phyloP scores from a whole-genome alignment of 345 rosid species.

The Populus deltoides region DNA sequence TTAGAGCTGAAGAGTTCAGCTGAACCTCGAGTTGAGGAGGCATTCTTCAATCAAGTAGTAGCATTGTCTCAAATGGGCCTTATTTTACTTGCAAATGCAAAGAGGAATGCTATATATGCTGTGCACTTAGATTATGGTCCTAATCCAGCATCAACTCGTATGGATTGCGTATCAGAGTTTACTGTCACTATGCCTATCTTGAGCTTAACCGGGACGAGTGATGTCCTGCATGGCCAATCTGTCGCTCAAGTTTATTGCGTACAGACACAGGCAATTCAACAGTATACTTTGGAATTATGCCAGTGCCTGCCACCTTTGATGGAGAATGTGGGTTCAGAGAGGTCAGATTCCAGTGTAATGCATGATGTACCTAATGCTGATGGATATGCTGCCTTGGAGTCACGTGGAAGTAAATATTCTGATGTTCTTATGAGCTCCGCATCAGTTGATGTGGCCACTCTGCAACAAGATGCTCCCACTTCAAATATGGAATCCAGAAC shows the following conservation, averaged over 20 bases:
- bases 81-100: slow-evolving; percentile 80
- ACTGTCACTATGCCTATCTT: slow-evolving; percentile 89
- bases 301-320: slow-evolving; percentile 71
- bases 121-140: slow-evolving; percentile 80
- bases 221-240: slow-evolving; percentile 51
- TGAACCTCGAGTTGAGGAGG: slow-evolving; percentile 53
- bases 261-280: slow-evolving; percentile 91
- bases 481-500: slow-evolving; percentile 40
- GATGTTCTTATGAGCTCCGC: slow-evolving; percentile 40
- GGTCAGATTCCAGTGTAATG: slow-evolving; percentile 45
- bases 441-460: slow-evolving; percentile 33
- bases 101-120: slow-evolving; percentile 78
- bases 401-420: slow-evolving; percentile 35
- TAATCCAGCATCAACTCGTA: slow-evolving; percentile 59
- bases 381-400: slow-evolving; percentile 37
- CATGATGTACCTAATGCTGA: slow-evolving; percentile 39
- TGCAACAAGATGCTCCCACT: slow-evolving; percentile 32
- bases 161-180: slow-evolving; percentile 85
- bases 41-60: slow-evolving; percentile 81
- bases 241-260: slow-evolving; percentile 80
- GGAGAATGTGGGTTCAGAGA: slow-evolving; percentile 54
- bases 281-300: slow-evolving; percentile 76
- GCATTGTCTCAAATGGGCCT: slow-evolving; percentile 69
- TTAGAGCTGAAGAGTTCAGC: slow-evolving; percentile 70
- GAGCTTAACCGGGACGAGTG: slow-evolving; percentile 78